Evolutionary conservation across 2,329 filamentous ascomycete species (phyloP), one percentile per base, ranked within the genome.

Genomic region (Dryadomyces quercus-mongolicae): DNA sequence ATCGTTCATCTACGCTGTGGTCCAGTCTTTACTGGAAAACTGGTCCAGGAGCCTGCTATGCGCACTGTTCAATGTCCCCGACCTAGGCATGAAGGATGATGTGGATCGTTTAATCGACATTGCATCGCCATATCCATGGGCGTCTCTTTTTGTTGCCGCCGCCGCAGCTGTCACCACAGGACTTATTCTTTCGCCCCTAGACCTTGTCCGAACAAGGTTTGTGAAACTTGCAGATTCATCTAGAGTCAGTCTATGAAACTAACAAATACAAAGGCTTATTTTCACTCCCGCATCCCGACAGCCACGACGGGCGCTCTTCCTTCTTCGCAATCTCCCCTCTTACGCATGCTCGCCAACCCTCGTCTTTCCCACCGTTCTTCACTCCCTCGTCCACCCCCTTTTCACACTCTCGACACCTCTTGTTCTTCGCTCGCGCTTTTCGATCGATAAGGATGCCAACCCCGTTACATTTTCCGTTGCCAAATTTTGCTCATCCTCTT

Each of bases 31-130:
- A 8, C 73, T 95, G 34, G 93, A 97, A 67, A 91, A 88, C 61
- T 98, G 94, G 84, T 87, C 91, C 10, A 81, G 90, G 62, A 93
- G 89, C 63, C 78, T 96, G 52, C 76, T 97, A n/a, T 89, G 89
- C 47, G 92, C 93, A 1, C 76, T 97, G 6, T 78, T 97, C 61
- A 94, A 94, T 58, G 80, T 97, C 15, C 91, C 92, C 1, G 92
- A 97, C 63, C 74, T 89, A 36, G 87, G 86, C 9, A 72, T 89
- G 54, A 82, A 80, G 60, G 85, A 87, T 55, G 84, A 89, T 51
- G 76, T 89, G 48, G 90, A 95, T 64, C 83, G 91, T 20, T 73
- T 92, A 56, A 73, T 82, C 54, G 79, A 81, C 58, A 76, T 82
- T 57, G 87, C 88, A 13, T 89, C 87, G 10, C 85, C 90, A 1